These are phyloP conservation scores for Xylaria sp. DNA, from an alignment of 2,329 filamentous ascomycete species.

Conservation along the genomic window DNA sequence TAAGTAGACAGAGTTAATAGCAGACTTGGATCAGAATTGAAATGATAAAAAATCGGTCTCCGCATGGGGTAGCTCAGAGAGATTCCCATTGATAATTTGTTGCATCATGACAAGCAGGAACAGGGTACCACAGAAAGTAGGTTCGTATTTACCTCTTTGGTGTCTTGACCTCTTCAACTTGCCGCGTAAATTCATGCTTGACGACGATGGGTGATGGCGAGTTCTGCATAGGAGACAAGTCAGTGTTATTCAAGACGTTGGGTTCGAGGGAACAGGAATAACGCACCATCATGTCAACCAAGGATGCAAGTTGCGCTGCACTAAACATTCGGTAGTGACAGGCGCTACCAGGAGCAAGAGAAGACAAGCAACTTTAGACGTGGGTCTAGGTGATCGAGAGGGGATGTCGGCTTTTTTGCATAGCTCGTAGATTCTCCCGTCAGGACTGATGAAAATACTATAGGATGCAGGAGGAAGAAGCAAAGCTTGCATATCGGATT, in stretches of 20 bases:
- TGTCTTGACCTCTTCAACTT: constrained; percentile 84
- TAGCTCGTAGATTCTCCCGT: constrained; percentile 24
- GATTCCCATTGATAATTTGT: constrained; percentile 99
- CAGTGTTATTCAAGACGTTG: constrained; percentile 20
- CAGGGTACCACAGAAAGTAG: constrained; percentile 24
- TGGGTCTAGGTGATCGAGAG: constrained; percentile 1
- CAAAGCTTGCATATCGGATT: constrained; percentile 24
- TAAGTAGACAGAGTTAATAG: constrained; percentile 26
- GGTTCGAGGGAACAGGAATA: not conserved
- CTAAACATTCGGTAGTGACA: constrained; percentile 19
- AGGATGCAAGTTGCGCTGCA: constrained; percentile 18
- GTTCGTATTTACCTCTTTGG: constrained; percentile 83
- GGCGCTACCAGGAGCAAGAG: not conserved
- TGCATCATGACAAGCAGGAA: constrained; percentile 55
- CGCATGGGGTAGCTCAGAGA: constrained; percentile 95
- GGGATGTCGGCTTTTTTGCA: constrained; percentile 21
- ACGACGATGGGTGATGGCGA: constrained; percentile 79
- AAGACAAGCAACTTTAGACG: not conserved
- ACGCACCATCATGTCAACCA: constrained; percentile 37
- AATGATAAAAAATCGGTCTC: constrained; percentile 78
- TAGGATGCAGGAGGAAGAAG: constrained; percentile 23
- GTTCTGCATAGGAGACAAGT: constrained; percentile 59
- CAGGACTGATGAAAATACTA: constrained; percentile 30
- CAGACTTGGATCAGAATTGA: constrained; percentile 44
- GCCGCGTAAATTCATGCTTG: constrained; percentile 80